Evolutionary conservation across 768 basidiomycete species (phyloP).

Genomic region (Hypsizygus marmoreus): DNA sequence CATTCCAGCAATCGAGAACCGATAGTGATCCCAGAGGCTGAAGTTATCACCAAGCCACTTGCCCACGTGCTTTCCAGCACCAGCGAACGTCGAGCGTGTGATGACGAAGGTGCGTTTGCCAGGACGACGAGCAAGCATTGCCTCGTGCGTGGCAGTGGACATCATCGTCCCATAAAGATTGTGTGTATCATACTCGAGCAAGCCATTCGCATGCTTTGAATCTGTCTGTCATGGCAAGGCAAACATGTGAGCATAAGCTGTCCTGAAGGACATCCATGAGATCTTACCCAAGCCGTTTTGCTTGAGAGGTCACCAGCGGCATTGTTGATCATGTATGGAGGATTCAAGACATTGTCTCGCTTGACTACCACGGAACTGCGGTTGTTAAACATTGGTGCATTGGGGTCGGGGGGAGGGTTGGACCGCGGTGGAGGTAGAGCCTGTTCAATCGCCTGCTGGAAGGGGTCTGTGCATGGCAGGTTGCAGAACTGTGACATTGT

Average conservation of each 20-base stretch:
- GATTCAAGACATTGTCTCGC: constrained; percentile 44
- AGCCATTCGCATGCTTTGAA: constrained; percentile 55
- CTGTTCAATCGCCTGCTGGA: constrained; percentile 53
- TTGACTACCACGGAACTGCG: constrained; percentile 16
- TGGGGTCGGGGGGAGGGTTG: constrained; percentile 50
- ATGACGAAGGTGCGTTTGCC: constrained; percentile 63
- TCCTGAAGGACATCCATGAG: neutral
- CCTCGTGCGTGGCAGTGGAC: constrained; percentile 60
- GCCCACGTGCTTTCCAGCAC: constrained; percentile 65
- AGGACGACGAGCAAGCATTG: constrained; percentile 64
- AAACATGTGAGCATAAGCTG: neutral
- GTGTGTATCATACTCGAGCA: constrained; percentile 63
- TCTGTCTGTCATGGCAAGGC: constrained; percentile 37
- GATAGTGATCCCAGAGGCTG: constrained; percentile 60
- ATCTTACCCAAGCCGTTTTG: constrained; percentile 54
- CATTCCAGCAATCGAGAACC: constrained; percentile 62
- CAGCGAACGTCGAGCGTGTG: constrained; percentile 74
- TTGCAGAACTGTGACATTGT: constrained; percentile 53
- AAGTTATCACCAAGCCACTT: constrained; percentile 78
- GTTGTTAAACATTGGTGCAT: constrained; percentile 52
- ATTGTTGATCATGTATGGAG: constrained; percentile 64
- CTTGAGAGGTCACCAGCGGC: constrained; percentile 53
- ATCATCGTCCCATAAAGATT: constrained; percentile 76
- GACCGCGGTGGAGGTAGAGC: constrained; percentile 56
- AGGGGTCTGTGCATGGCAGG: constrained; percentile 62